phyloP scores from a whole-genome alignment of 1,139 yeast species.

The Pichia sp. region DNA sequence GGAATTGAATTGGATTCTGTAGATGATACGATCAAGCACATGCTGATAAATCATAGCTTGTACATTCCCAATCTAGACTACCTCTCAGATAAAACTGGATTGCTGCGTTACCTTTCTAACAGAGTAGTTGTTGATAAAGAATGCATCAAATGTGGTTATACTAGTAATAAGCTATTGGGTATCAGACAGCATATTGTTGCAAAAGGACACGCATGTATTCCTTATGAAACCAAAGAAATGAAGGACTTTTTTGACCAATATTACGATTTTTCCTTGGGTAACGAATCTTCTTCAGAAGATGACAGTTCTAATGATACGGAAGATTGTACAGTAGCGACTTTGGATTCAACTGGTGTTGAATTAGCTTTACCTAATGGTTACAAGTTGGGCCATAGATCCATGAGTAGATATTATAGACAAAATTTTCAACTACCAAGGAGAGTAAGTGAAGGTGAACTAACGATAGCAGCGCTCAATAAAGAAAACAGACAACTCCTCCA shows the following conservation, averaged over 20 bases:
- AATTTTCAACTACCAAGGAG: slow-evolving; percentile 22
- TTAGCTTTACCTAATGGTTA: slow-evolving; percentile 43
- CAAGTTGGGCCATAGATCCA: slow-evolving; percentile 41
- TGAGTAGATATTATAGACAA: slow-evolving; percentile 40
- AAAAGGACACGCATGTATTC: slow-evolving; percentile 50
- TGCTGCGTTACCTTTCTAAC: slow-evolving; percentile 39
- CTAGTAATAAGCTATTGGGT: slow-evolving; percentile 42
- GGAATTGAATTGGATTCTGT: slow-evolving; percentile 34
- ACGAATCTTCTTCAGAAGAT: slow-evolving; percentile 16
- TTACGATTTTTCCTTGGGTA: slow-evolving; percentile 33
- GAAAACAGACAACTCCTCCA: slow-evolving; percentile 16
- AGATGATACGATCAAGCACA: slow-evolving; percentile 41
- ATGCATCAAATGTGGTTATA: slow-evolving; percentile 48
- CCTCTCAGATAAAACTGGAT: slow-evolving; percentile 37
- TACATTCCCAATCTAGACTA: slow-evolving; percentile 44
- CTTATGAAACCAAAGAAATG: slow-evolving; percentile 44
- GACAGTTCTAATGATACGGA: slow-evolving; percentile 18
- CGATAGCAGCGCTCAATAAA: slow-evolving; percentile 53
- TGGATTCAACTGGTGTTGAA: slow-evolving; percentile 38
- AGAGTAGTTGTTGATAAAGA: slow-evolving; percentile 38
- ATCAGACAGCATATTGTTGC: slow-evolving; percentile 45
- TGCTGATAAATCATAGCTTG: slow-evolving; percentile 43
- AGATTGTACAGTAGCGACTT: slow-evolving; percentile 31
- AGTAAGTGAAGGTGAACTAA: slow-evolving; percentile 34
- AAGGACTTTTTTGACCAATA: slow-evolving; percentile 35